Evolutionary conservation across 2,329 filamentous ascomycete species (phyloP), one percentile per base, ranked within the genome.

Genomic region (Diaporthe eres): DNA sequence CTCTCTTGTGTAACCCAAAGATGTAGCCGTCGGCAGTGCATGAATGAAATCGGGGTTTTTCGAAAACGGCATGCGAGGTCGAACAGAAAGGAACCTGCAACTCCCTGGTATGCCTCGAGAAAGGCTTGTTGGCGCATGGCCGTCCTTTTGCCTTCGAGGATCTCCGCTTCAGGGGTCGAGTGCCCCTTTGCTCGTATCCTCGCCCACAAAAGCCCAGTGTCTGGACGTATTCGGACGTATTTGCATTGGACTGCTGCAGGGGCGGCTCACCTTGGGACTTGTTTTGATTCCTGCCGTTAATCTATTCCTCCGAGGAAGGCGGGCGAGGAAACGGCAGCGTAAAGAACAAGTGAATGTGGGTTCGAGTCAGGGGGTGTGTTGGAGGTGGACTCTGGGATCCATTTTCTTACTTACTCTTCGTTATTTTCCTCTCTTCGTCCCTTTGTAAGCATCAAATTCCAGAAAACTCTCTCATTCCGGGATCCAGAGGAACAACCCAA

Each of bases 91-190:
- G 22, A 13, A 17, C 22, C 12, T 28, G 47, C n/a, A n/a, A 53
- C 49, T 42, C 37, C 42, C 17, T 55, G 34, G 10, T 55, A 42
- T 55, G 9, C 22, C 15, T 31, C 12, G n/a, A 25, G 47, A 31
- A 39, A 28, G 47, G 47, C 22, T 22, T 53, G 47, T 28, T 19
- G 65, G 65, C 47, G 65, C 34, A 39, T 3, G 22, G 19, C 13
- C 47, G n/a, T 28, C 13, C 65, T 39, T 51, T 67, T 68, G 63
- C 47, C 34, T 37, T 13, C 3, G n/a, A 28, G 19, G n/a, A 39
- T 55, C 65, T 55, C 34, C 65, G 25, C 65, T 55, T 31, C 49
- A 70, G 65, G 65, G 28, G 49, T 10, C 51, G n/a, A 70, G 65
- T 22, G 12, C n/a, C 34, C 34, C 34, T 70, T 42, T 42, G 49